Evolutionary conservation across 2,329 filamentous ascomycete genomes (phyloP), one percentile per base, ranked within the genome.

Genomic region (Fusarium xylarioides): DNA sequence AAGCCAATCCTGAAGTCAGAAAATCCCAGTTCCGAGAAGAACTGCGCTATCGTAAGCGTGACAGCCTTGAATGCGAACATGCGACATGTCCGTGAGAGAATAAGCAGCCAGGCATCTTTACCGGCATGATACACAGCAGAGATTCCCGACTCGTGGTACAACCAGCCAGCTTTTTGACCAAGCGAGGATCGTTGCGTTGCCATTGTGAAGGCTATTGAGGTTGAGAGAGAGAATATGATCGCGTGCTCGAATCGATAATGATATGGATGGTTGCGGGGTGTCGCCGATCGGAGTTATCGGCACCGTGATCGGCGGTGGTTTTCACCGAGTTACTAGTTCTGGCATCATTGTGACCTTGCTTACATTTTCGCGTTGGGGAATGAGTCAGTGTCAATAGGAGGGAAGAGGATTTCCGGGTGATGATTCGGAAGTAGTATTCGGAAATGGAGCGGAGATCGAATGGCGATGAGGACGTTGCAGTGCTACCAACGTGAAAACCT

Each of bases 21-120:
- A 60, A 90, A 86, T 0, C 82, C 80, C 18, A 91, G 80, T 26
- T 86, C 85, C 11, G 87, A 85, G 56, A 92, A 86, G 77, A 91
- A 91, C 21, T 90, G 86, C 16, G 88, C 90, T 49, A 92, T 83
- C 57, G 91, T 88, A 49, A 92, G 83, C 0, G 89, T 87, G 26
- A 86, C 87, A 61, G 87, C 87, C 53, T 90, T 89, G 70, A 90
- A 91, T n/a, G 90, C 89, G 73, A 91, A 89, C 81, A 91, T 88
- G 60, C 90, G 89, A 65, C 82, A 84, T 32, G 82, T 82, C 30
- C 88, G 76, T 11, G 76, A 73, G 34, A 80, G 63, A 32, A 79
- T 79, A 32, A 80, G 67, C 8, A 80, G 71, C 78, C 79, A 79
- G 11, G 79, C 74, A 63, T 79, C 77, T 40, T 75, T 80, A 62